Percentiles rank a stretch among this genome's conserved stretches.
These are phyloP conservation scores for Coniochaeta pulveracea DNA, from an alignment of 2,329 filamentous ascomycete genomes.

Conservation along the genomic window DNA sequence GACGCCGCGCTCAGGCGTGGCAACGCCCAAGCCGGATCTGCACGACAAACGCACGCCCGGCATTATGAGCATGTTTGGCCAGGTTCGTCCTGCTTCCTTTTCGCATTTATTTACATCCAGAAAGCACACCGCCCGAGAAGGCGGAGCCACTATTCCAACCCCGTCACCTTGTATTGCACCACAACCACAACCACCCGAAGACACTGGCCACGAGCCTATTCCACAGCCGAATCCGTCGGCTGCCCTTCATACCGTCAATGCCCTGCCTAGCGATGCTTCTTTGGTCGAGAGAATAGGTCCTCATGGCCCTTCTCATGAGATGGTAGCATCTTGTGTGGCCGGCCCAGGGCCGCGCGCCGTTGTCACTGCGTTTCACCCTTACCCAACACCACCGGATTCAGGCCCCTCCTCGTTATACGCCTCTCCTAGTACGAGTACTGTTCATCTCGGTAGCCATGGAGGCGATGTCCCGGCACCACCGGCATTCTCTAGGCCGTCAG, in stretches of 20 bases:
- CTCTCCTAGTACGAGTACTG: slow-evolving; percentile 27
- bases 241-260: slow-evolving; percentile 11
- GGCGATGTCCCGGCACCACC: slow-evolving; percentile 20
- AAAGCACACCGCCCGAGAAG: slow-evolving; percentile 26
- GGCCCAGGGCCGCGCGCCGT: slow-evolving; percentile 1
- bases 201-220: slow-evolving; percentile 9
- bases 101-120: slow-evolving; percentile 30
- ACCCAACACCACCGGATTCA: slow-evolving; percentile 48
- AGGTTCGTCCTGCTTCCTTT: slow-evolving; percentile 90
- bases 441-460: slow-evolving; percentile 22
- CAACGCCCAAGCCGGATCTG: slow-evolving; percentile 86
- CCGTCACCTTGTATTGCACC: slow-evolving; percentile 15
- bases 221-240: slow-evolving; percentile 12
- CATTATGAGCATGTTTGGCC: slow-evolving; percentile 95
- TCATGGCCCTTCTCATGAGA: slow-evolving; percentile 27
- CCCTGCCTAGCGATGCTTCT: slow-evolving; percentile 10
- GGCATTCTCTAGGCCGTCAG: slow-evolving; percentile 22
- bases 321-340: slow-evolving; percentile 16
- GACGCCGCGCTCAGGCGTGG: slow-evolving; percentile 80
- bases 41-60: slow-evolving; percentile 91
- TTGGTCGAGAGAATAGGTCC: slow-evolving; percentile 15
- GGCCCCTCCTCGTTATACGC: slow-evolving; percentile 32
- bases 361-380: slow-evolving; percentile 24
- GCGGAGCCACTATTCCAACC: slow-evolving; percentile 23
- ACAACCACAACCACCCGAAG: no score